These are phyloP conservation scores for Debaryomyces nepalensis DNA, from an alignment of 1,139 yeast species.

Conservation along the genomic window DNA sequence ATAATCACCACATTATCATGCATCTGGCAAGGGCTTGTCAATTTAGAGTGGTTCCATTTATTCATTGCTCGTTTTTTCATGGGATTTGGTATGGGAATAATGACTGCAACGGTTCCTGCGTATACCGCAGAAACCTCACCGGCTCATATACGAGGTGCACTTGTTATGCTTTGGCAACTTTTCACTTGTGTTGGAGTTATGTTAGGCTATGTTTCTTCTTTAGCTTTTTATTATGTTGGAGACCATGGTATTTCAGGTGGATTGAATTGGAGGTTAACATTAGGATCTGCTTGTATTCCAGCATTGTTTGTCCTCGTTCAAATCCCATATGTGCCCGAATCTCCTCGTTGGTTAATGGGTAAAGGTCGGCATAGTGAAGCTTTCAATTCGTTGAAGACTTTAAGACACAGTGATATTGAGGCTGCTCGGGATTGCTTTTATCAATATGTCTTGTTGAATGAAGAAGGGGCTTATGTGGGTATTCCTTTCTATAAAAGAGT, in stretches of 20 bases:
- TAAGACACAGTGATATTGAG: slow-evolving; percentile 57
- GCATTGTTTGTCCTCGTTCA: slow-evolving; percentile 69
- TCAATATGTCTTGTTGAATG: slow-evolving; percentile 65
- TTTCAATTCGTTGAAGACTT: slow-evolving; percentile 51
- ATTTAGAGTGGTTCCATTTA: slow-evolving; percentile 76
- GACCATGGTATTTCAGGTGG: slow-evolving; percentile 46
- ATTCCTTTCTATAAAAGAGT: slow-evolving; percentile 57
- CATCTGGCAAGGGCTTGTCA: slow-evolving; percentile 76
- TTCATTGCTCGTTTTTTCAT: slow-evolving; percentile 72
- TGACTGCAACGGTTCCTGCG: slow-evolving; percentile 83
- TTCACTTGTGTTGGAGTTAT: slow-evolving; percentile 88
- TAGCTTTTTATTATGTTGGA: slow-evolving; percentile 56
- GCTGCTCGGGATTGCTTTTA: slow-evolving; percentile 81
- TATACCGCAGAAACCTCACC: slow-evolving; percentile 84
- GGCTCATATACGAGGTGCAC: slow-evolving; percentile 72
- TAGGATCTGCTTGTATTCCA: slow-evolving; percentile 77
- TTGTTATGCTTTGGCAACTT: slow-evolving; percentile 89
- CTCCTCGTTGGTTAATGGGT: slow-evolving; percentile 82
- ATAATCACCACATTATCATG: slow-evolving; percentile 69
- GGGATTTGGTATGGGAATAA: slow-evolving; percentile 82
- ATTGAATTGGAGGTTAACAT: slow-evolving; percentile 80
- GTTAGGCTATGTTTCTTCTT: slow-evolving; percentile 73
- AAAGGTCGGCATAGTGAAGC: slow-evolving; percentile 63
- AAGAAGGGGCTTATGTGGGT: slow-evolving; percentile 60
- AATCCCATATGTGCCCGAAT: slow-evolving; percentile 74